Evolutionary conservation across 73 alveolate genomes (phyloP).

Genomic region (Blepharisma stoltei): DNA sequence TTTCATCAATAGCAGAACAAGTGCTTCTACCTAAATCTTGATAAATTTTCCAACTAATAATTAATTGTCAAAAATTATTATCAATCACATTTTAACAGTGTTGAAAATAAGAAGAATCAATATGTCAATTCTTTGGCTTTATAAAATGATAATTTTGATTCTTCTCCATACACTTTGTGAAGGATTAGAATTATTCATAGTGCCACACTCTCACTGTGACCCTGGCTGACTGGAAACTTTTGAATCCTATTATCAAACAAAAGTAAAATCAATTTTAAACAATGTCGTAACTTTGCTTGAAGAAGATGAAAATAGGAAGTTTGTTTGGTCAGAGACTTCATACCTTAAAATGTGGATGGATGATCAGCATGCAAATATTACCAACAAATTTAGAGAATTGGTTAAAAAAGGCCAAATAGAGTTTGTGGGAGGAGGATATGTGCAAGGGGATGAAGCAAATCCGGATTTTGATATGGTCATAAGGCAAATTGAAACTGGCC

Average conservation of each 20-base stretch:
- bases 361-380: too few relatives aligned
- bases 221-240: neutral
- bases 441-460: conserved; percentile 89
- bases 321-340: conserved; percentile 22
- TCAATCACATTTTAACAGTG: too few relatives aligned
- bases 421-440: conserved; percentile 90
- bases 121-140: too few relatives aligned
- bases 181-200: neutral
- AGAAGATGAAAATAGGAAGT: conserved; percentile 1
- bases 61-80: too few relatives aligned
- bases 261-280: neutral
- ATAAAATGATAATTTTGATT: too few relatives aligned
- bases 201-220: conserved; percentile 22
- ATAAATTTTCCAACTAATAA: too few relatives aligned
- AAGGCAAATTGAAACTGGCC: conserved; percentile 18
- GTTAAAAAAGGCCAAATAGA: conserved; percentile 49
- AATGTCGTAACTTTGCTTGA: neutral
- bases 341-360: neutral
- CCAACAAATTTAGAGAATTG: neutral
- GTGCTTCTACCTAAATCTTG: too few relatives aligned
- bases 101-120: too few relatives aligned
- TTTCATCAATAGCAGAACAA: too few relatives aligned
- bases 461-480: conserved; percentile 59
- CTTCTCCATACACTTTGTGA: neutral
- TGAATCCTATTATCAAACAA: neutral